Evolutionary conservation across 495 filamentous ascomycete species (phyloP), one percentile per base, ranked within the genome.

Genomic region (Opeltia flavorubescens): DNA sequence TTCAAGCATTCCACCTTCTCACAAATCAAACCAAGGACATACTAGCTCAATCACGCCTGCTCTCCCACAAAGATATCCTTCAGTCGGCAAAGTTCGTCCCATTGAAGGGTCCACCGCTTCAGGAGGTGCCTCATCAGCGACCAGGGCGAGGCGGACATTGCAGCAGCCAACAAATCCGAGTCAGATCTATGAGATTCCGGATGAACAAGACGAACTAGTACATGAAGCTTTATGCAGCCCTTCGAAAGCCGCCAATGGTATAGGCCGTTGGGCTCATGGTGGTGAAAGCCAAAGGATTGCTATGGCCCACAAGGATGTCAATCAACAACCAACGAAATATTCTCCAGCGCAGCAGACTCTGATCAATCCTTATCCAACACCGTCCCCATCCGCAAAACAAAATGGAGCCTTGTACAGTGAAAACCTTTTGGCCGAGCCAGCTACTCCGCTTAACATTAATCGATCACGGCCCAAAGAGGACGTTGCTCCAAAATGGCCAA

Each of bases 201-300:
- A 95, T 57, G 91, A 99, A 62, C 87, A 96, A 56, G 91, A 96
- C 51, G 91, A 99, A 62, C 75, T 98, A 11, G 69, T 95, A 9
- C 87, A 94, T 55, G 91, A 96, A 62, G 89, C 71, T 20, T 60
- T 83, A 15, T 66, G 70, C 43, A 77, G 76, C 36, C 72, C 77
- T 39, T 71, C 73, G 52, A 74, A 66, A 49, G 77, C 77, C 33
- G 74, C 66, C 4, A 65, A 57, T 39, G 66, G 69, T 20, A 65
- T 82, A 20, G 75, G 75, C 25, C 65, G 64, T 38, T 67, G 46
- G 50, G 75, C 55, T 54, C 67, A 55, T 2, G 49, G 56, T 26
- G 60, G 64, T 21, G 28, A 48, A 36, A 39, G 52, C 12, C 50
- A 50, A 28, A 70, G 72, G 62, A 67, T 75, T 52, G 64, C 68